Conservation (phyloP, 2,329 filamentous ascomycete species). For the Aphanoascus verrucosus region DNA sequence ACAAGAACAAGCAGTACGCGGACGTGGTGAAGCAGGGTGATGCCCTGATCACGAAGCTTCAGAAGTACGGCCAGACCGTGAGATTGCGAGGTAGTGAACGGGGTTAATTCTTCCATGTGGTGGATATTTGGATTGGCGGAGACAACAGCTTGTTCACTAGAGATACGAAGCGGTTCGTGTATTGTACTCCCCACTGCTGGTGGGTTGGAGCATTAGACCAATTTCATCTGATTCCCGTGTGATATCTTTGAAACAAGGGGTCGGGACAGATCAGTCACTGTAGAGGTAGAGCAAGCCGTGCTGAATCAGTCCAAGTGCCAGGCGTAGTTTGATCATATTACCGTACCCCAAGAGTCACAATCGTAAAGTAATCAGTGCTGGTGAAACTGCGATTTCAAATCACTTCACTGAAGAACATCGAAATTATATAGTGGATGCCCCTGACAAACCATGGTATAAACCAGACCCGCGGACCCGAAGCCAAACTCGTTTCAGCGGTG, state of each 20-base stretch:
- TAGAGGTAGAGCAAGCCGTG: too few species aligned
- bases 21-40: constrained; percentile 97
- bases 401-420: too few species aligned
- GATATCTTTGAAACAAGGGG: too few species aligned
- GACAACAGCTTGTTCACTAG: background rate
- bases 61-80: constrained; percentile 97
- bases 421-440: background rate
- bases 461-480: too few species aligned
- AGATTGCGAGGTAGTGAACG: constrained; percentile 88
- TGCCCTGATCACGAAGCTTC: constrained; percentile 94
- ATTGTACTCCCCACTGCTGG: constrained; percentile 1
- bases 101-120: constrained; percentile 41
- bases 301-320: too few species aligned
- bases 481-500: too few species aligned
- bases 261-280: too few species aligned
- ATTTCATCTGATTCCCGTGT: background rate
- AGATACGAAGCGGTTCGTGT: background rate
- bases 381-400: too few species aligned
- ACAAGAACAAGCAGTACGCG: constrained; percentile 99
- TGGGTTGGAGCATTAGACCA: background rate
- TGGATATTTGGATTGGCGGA: background rate
- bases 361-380: too few species aligned
- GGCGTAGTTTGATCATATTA: too few species aligned
- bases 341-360: too few species aligned
- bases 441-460: background rate